These are phyloP conservation scores for Arthroderma uncinatum DNA, from an alignment of 2,329 filamentous ascomycete genomes.

Conservation along the genomic window DNA sequence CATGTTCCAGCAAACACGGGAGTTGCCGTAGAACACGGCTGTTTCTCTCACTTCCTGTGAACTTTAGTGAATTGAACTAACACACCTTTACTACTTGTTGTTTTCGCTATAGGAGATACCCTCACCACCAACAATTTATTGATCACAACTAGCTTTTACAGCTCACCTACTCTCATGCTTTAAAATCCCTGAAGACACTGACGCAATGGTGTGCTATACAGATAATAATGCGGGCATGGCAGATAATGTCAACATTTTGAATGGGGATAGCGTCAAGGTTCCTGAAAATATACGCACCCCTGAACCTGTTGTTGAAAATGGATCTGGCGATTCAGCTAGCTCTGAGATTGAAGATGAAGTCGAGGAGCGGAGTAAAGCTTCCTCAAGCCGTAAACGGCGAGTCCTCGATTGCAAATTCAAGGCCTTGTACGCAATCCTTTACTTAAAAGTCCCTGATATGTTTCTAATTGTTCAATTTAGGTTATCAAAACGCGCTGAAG, in stretches of 20 bases:
- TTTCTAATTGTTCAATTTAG: slow-evolving; percentile 18
- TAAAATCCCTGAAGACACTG: neutral
- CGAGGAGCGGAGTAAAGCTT: slow-evolving; percentile 7
- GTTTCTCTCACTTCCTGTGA: neutral
- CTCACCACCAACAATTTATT: neutral
- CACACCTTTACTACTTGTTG: neutral
- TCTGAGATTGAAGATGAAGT: slow-evolving; percentile 23
- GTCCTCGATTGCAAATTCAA: slow-evolving; percentile 43
- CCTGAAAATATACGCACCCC: neutral
- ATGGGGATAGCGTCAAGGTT: neutral
- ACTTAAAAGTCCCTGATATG: neutral
- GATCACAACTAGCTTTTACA: neutral
- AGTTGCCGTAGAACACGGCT: neutral
- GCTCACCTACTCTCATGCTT: neutral
- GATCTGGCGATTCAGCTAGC: slow-evolving; percentile 14
- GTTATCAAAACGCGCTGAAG: slow-evolving; percentile 33
- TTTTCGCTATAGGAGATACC: neutral
- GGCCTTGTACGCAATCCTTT: slow-evolving; percentile 28
- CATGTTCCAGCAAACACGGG: neutral
- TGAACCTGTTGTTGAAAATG: neutral
- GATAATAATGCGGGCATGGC: neutral
- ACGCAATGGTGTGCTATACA: neutral
- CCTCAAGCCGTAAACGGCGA: slow-evolving; percentile 37
- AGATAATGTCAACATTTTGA: neutral
- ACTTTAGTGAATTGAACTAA: neutral